Base-by-base conservation (phyloP, 805 yeast genomes). In the Crinitomyces ghanaensis region DNA sequence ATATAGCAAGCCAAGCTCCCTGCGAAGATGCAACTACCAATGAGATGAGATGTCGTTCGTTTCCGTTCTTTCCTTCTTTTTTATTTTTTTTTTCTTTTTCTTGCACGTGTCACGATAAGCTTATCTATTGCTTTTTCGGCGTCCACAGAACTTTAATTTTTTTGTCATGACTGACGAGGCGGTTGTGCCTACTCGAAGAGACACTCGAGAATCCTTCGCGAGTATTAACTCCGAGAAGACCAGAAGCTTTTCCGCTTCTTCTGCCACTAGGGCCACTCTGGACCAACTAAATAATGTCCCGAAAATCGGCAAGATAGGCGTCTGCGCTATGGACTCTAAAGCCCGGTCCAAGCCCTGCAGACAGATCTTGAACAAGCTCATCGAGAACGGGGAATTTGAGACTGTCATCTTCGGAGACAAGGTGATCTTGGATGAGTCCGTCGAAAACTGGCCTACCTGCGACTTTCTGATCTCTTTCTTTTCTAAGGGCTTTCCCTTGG, bases 391-490 rank as follows among this genome's bases (percentile, higher is more conserved):
- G 19, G 97, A 91, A 59, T 91, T 91, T 54, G 97, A 91, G 51
- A 84, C 97, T 0, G 81, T 91, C 13, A 85, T 91, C 35, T 91
- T 91, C 62, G 97, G 97, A 38, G 99, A 91, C 56, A 91, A 91
- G 57, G 96, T 85, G 16, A 88, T 91, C 33, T 60, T 91, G 36
- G 98, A 91, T 57, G 98, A 93, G 60, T 62, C 70, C 11, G 72
- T 91, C 38, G 97, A 91, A 60, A 84, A 85, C 54, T 91, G 99
- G 99, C 99, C 99, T 24, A 84, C 95, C 23, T 91, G 98, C 62
- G 99, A 91, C 54, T 91, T 84, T 50, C 65, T 91, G 41, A 82
- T 91, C 40, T 77, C 88, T 44, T 91, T 91, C 57, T 91, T 91
- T 56, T 81, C 94, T n/a, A 72, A 75, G 19, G 99, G 99, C 0